These are phyloP conservation scores for Durio zibethinus DNA, from an alignment of 345 rosid genomes.

Conservation along the genomic window DNA sequence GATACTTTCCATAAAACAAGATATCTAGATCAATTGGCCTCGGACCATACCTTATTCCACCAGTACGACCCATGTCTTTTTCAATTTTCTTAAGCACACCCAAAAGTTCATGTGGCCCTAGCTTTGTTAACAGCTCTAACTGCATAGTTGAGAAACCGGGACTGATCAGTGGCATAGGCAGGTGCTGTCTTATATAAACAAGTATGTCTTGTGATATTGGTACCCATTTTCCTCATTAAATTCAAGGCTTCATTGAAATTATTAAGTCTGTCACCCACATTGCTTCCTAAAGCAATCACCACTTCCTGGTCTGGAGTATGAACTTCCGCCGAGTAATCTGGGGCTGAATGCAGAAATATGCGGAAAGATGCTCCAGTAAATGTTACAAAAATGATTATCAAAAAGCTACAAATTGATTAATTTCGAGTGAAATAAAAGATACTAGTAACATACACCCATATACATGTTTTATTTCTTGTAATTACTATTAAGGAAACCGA, in stretches of 20 bases:
- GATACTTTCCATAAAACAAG: slow-evolving; percentile 74
- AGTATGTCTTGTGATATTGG: slow-evolving; percentile 58
- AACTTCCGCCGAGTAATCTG: slow-evolving; percentile 39
- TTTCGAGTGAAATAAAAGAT: not conserved
- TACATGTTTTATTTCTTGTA: not conserved
- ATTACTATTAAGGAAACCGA: not conserved
- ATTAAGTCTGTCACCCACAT: slow-evolving; percentile 67
- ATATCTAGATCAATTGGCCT: slow-evolving; percentile 90
- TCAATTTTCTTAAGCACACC: slow-evolving; percentile 70
- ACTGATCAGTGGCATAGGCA: slow-evolving; percentile 85
- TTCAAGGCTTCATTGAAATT: slow-evolving; percentile 66
- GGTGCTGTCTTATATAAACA: slow-evolving; percentile 89
- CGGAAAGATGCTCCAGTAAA: slow-evolving; percentile 34
- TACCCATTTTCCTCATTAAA: slow-evolving; percentile 59
- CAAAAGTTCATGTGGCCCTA: slow-evolving; percentile 76
- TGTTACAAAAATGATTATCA: not conserved
- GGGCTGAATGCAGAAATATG: slow-evolving; percentile 35
- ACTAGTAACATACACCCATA: not conserved
- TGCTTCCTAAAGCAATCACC: slow-evolving; percentile 87
- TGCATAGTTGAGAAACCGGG: slow-evolving; percentile 78
- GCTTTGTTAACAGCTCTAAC: slow-evolving; percentile 78
- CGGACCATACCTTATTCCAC: slow-evolving; percentile 78
- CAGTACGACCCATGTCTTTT: slow-evolving; percentile 70
- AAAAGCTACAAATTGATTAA: slow-evolving; percentile 4
- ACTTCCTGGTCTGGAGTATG: slow-evolving; percentile 72